Percentiles rank a stretch among this genome's conserved stretches.
Evolutionary conservation across 2,329 filamentous ascomycete genomes (phyloP).

Genomic region (Venturia asperata): DNA sequence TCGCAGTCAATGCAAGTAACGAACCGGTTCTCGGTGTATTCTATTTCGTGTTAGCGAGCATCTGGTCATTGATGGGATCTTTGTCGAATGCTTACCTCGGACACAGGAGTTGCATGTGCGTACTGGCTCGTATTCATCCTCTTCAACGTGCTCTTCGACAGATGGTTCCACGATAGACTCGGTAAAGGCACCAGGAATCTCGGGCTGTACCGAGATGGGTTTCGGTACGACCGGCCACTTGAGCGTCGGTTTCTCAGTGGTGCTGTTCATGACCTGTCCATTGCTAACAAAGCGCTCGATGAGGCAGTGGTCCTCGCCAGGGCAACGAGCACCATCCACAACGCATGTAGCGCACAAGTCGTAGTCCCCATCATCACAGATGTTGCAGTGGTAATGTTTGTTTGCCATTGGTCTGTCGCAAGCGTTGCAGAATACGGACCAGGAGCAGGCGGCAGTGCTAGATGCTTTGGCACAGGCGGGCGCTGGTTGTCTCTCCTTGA

Average conservation of each 20-base stretch:
- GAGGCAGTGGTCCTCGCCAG: constrained; percentile 77
- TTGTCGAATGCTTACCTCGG: constrained; percentile 40
- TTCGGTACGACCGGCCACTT: constrained; percentile 29
- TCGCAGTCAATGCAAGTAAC: constrained; percentile 78
- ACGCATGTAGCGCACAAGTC: constrained; percentile 83
- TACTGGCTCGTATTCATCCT: constrained; percentile 34
- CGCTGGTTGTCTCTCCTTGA: constrained; percentile 30
- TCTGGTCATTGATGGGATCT: background rate
- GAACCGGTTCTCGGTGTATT: constrained; percentile 70
- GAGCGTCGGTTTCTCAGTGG: constrained; percentile 66
- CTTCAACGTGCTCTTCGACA: constrained; percentile 27
- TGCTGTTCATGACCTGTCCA: constrained; percentile 75
- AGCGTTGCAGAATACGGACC: constrained; percentile 89
- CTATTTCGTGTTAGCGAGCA: constrained; percentile 31
- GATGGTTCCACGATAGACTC: constrained; percentile 36
- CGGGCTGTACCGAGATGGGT: constrained; percentile 25
- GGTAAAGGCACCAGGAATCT: constrained; percentile 39
- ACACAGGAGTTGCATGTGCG: constrained; percentile 70
- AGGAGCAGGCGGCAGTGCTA: constrained; percentile 35
- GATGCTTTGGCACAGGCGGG: background rate
- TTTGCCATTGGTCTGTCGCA: constrained; percentile 74
- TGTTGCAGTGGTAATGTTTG: constrained; percentile 88
- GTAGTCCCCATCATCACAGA: constrained; percentile 88
- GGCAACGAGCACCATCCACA: constrained; percentile 66
- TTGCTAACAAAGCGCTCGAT: constrained; percentile 81